Evolutionary conservation across 1,284 basidiomycete species (phyloP), one percentile per base, ranked within the genome.

Genomic region (Boletellus deceptivus): DNA sequence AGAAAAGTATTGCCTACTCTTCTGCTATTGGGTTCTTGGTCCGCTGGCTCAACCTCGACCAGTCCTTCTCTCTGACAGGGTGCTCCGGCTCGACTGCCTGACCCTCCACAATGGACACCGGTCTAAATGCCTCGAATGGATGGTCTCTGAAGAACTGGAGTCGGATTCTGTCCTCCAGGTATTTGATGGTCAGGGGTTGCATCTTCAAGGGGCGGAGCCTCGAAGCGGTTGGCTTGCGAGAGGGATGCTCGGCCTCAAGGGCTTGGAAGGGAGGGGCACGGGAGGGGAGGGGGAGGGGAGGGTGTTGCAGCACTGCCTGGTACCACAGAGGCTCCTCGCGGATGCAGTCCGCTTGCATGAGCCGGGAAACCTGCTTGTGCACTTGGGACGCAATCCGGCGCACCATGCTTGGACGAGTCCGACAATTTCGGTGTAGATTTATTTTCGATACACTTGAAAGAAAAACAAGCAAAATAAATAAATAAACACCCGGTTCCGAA

Each of bases 81-180:
- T 86, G 80, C 45, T 79, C 72, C 22, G 75, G 71, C 57, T 79
- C 76, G 45, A 89, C 75, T 14, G 71, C 69, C 33, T 72, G 78
- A 39, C 75, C 76, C 72, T 99, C 96, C 1, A 91, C 82, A 45
- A 99, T 70, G 11, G 81, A 86, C 14, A 79, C 76, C 2, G 93
- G 86, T 37, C 94, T 79, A 69, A 95, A 89, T 1, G 92, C 88
- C 72, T 99, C 95, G 68, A 98, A 98, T 3, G 96, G 94, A 67
- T 98, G 95, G 72, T 99, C 96, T 48, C 79, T 77, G 75, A 95
- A 98, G 78, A 99, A 99, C 69, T 93, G 91, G 49, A 84, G 77
- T 41, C 96, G 84, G 48, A 98, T 76, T 53, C 81, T 77, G 71
- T 99, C 96, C 67, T 95, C 92, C 27, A 89, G 60, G 69, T 96